These are phyloP conservation scores for Obba rivulosa DNA, from an alignment of 768 basidiomycete genomes.

Conservation along the genomic window DNA sequence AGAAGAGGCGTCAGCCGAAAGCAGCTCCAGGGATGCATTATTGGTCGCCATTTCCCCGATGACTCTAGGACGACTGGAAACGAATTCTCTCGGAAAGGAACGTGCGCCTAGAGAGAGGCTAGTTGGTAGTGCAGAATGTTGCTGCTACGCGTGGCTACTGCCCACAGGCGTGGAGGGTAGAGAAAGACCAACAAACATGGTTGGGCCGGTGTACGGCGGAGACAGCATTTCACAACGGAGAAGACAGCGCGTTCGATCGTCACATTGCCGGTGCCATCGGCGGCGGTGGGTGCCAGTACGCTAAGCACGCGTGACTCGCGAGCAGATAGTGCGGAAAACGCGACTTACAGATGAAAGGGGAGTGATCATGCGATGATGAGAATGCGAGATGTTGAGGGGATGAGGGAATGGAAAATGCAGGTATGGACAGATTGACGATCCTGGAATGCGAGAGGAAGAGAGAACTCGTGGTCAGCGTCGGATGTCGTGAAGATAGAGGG, in stretches of 20 bases:
- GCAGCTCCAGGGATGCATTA: background rate
- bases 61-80: constrained; percentile 11
- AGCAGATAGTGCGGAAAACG: background rate
- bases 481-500: constrained; percentile 9
- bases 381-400: constrained; percentile 3
- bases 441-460: constrained; percentile 3
- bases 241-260: constrained; percentile 15
- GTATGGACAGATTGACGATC: background rate
- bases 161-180: no score
- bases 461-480: constrained; percentile 21
- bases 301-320: background rate
- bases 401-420: constrained; percentile 1
- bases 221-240: background rate
- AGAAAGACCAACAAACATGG: no score
- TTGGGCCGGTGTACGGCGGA: no score
- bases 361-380: constrained; percentile 11
- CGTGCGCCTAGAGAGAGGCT: constrained; percentile 5
- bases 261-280: constrained; percentile 6
- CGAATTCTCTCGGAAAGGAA: background rate
- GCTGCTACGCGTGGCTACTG: no score
- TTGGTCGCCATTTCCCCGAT: no score
- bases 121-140: background rate
- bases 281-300: background rate
- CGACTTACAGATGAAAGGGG: constrained; percentile 10
- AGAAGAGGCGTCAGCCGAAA: constrained; percentile 19